Conservation (phyloP, 345 rosid species). For the Gossypium mustelinum region DNA sequence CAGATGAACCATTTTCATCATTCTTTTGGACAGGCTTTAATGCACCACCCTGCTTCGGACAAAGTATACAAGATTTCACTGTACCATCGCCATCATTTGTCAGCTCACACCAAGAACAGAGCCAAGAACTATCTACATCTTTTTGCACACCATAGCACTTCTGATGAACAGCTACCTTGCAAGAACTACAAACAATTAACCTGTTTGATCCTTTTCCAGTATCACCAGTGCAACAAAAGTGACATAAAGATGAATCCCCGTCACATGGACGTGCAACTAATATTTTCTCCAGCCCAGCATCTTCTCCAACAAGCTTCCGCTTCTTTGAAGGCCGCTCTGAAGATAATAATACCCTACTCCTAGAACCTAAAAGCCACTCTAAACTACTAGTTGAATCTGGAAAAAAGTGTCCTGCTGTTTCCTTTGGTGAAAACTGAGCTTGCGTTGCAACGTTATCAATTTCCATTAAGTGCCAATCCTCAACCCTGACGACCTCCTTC, state of each 20-base stretch:
- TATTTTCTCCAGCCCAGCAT: conserved; percentile 76
- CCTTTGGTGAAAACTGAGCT: conserved; percentile 19
- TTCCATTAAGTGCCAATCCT: conserved; percentile 37
- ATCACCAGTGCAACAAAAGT: conserved; percentile 66
- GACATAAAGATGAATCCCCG: conserved; percentile 52
- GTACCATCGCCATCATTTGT: conserved; percentile 33
- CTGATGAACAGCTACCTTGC: conserved; percentile 71
- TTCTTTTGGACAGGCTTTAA: conserved; percentile 54
- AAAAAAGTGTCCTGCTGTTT: conserved; percentile 27
- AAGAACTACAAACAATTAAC: conserved; percentile 67
- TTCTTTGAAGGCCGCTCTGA: conserved; percentile 91
- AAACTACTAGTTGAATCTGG: conserved; percentile 39
- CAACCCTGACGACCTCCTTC: conserved; percentile 28
- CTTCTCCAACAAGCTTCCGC: conserved; percentile 70
- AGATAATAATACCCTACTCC: conserved; percentile 62
- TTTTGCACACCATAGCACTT: conserved; percentile 80
- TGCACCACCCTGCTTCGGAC: conserved; percentile 81
- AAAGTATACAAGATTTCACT: conserved; percentile 62
- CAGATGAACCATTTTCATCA: conserved; percentile 27
- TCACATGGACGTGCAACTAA: conserved; percentile 59
- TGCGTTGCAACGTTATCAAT: conserved; percentile 33
- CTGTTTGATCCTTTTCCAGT: conserved; percentile 31
- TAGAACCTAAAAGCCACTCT: conserved; percentile 90
- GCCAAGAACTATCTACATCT: conserved; percentile 51
- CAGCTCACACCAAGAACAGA: conserved; percentile 82